Percentiles rank a stretch among this genome's conserved stretches.
phyloP scores from a whole-genome alignment of 345 rosid genomes.

The Laguncularia racemosa region DNA sequence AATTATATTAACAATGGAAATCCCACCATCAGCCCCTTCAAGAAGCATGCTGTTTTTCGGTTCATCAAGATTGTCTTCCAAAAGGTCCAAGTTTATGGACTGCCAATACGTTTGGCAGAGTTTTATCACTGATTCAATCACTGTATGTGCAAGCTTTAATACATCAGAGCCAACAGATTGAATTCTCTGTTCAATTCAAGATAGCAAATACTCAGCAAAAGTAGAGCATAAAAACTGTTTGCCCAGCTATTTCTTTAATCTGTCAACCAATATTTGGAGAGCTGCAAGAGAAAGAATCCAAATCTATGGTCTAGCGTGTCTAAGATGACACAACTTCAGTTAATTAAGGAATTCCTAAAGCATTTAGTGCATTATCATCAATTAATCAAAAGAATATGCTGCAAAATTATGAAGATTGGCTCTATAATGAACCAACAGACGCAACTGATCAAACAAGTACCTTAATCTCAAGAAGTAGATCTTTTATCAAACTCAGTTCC shows the following conservation, averaged over 20 bases:
- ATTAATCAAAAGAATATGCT: neutral
- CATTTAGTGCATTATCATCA: neutral
- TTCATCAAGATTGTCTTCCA: conserved; percentile 22
- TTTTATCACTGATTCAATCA: conserved; percentile 49
- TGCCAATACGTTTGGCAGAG: conserved; percentile 53
- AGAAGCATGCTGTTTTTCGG: conserved; percentile 13
- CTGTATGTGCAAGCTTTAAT: conserved; percentile 48
- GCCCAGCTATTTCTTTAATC: neutral
- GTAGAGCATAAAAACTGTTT: neutral
- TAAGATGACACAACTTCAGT: neutral
- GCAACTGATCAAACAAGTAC: conserved; percentile 24
- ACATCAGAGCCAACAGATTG: conserved; percentile 46
- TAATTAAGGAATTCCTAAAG: neutral
- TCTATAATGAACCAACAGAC: neutral
- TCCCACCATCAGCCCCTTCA: conserved; percentile 21
- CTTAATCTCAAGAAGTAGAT: conserved; percentile 43
- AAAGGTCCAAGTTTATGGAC: conserved; percentile 26
- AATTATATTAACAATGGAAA: conserved; percentile 38
- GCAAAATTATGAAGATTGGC: neutral
- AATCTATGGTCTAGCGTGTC: neutral
- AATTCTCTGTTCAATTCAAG: conserved; percentile 39
- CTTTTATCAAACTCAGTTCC: conserved; percentile 54
- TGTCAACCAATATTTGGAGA: neutral
- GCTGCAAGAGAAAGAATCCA: neutral
- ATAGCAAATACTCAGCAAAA: conserved; percentile 8